A percentile compares a stretch with the other conserved stretches of the same genome.
Evolutionary conservation across 2,329 filamentous ascomycete genomes (phyloP).

Genomic region (Dichotomopilus funicola): DNA sequence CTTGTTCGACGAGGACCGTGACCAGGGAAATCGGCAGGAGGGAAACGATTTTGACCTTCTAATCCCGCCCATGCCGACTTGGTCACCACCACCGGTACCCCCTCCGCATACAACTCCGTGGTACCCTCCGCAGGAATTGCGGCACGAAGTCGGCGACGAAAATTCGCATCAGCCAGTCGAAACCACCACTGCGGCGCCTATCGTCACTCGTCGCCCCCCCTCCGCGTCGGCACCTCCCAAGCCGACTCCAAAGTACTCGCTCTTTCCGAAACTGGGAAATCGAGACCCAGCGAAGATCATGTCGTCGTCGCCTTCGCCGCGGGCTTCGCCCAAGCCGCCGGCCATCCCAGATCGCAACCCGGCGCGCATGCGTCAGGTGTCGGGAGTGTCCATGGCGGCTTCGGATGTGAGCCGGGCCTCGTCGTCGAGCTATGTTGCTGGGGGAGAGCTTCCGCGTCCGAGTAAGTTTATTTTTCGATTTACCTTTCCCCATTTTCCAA

Average conservation of each 20-base stretch:
- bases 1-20: neutral
- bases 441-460: neutral
- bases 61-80: neutral
- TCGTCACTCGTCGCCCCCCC: too few species aligned
- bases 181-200: too few species aligned
- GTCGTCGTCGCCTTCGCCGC: too few species aligned
- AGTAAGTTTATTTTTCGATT: neutral
- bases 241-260: neutral
- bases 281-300: too few species aligned
- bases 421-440: neutral
- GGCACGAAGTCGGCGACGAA: too few species aligned
- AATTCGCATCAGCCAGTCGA: too few species aligned
- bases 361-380: too few species aligned
- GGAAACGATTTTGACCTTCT: neutral
- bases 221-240: neutral
- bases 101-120: too few species aligned
- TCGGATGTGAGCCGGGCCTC: neutral
- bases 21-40: neutral
- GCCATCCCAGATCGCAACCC: too few species aligned
- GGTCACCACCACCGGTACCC: neutral
- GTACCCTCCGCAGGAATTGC: too few species aligned
- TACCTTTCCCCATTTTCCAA: neutral
- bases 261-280: too few species aligned
- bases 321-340: too few species aligned
- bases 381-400: neutral